Percentiles rank a stretch among this genome's conserved stretches.
These are phyloP conservation scores for Domatiomyces catenatus DNA, from an alignment of 2,329 filamentous ascomycete genomes.

Conservation along the genomic window DNA sequence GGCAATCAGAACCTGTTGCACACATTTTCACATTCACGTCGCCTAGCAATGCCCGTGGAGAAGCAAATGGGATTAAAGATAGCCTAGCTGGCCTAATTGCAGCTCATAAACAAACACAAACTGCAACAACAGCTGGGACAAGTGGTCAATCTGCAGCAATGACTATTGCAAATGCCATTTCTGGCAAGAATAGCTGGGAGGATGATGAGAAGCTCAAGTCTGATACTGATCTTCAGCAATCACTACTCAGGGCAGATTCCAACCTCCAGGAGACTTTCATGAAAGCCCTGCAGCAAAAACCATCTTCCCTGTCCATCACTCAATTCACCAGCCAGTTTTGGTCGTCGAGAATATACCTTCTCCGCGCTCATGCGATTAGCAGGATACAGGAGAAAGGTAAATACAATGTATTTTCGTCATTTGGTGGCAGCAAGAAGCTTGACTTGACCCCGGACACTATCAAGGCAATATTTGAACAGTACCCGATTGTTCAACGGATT, in stretches of 20 bases:
- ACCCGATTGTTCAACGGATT: slow-evolving; percentile 74
- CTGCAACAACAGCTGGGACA: slow-evolving; percentile 22
- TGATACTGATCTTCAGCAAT: slow-evolving; percentile 73
- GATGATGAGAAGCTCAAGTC: slow-evolving; percentile 63
- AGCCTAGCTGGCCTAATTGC: slow-evolving; percentile 64
- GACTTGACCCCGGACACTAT: slow-evolving; percentile 86
- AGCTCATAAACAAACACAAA: slow-evolving; percentile 41
- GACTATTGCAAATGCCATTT: slow-evolving; percentile 59
- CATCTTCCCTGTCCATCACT: slow-evolving; percentile 61
- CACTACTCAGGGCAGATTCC: slow-evolving; percentile 66
- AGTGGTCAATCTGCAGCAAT: slow-evolving; percentile 48
- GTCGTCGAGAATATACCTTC: slow-evolving; percentile 70
- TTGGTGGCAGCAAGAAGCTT: slow-evolving; percentile 57
- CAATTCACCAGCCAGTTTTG: slow-evolving; percentile 90
- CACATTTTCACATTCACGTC: slow-evolving; percentile 88
- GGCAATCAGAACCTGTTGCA: slow-evolving; percentile 45
- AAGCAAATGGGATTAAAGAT: slow-evolving; percentile 76
- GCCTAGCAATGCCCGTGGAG: slow-evolving; percentile 53
- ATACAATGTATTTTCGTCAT: slow-evolving; percentile 82
- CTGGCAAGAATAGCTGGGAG: slow-evolving; percentile 45
- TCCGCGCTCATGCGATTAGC: slow-evolving; percentile 84
- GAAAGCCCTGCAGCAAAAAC: slow-evolving; percentile 68
- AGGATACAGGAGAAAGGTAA: slow-evolving; percentile 70
- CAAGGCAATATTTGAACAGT: slow-evolving; percentile 80
- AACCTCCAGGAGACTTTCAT: slow-evolving; percentile 70